Evolutionary conservation across 2,329 filamentous ascomycete species (phyloP), one percentile per base, ranked within the genome.

Genomic region (Exophiala phaeomuriformis): DNA sequence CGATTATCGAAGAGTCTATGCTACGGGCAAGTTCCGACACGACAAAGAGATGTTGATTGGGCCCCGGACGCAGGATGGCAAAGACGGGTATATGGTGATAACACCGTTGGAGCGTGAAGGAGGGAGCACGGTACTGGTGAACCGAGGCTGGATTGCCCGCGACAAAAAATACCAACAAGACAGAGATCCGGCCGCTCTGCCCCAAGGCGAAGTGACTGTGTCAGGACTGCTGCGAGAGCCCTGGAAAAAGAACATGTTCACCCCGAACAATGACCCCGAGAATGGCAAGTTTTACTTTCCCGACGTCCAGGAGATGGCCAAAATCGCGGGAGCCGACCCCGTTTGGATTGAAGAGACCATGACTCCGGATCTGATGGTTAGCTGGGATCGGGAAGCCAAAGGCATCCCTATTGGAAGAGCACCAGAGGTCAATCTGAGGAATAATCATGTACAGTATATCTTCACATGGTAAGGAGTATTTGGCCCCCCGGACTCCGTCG

Each of bases 211-310:
- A 64, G 84, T 97, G 6, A 80, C 78, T 0, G 83, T 98, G 2
- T 84, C 95, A 71, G 93, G 93, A 0, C 65, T 98, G 68, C 68
- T 98, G 67, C 74, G 93, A 55, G 83, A 93, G 72, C 91, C 91
- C 5, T 95, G 88, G 81, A 93, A 95, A 79, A 95, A 91, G 78
- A 98, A 98, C 69, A 86, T 90, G 80, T 98, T 98, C 69, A 98
- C 93, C 52, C 93, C 93, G 0, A 83, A 86, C 0, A 98, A 98
- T 64, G 77, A 82, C 63, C 91, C 91, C 0, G 84, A 90, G 62
- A 83, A 83, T 66, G 82, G 85, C 55, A 84, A 90, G 69, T 98
- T 94, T 68, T 95, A 95, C 72, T 98, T 98, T 66, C 91, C 93
- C 0, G 91, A 95, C 70, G 88, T 98, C 28, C 71, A 79, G 64